phyloP scores from a whole-genome alignment of 2,329 filamentous ascomycete genomes.

The Phialemoniopsis sp. region DNA sequence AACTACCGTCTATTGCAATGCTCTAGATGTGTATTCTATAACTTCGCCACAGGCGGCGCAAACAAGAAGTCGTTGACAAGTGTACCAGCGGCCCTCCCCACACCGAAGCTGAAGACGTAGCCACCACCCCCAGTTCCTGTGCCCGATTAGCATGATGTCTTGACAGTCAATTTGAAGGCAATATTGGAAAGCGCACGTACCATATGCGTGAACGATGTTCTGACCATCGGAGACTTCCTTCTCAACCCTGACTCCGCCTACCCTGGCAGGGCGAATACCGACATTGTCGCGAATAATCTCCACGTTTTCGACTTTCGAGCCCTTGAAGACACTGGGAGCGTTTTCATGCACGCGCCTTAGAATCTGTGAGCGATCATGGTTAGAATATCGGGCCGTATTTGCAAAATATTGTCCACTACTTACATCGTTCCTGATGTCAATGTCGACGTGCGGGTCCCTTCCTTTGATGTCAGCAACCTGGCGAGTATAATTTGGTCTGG shows the following conservation, averaged over 20 bases:
- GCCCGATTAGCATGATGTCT: no score
- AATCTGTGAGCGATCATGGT: conserved; percentile 9
- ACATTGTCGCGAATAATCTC: conserved; percentile 17
- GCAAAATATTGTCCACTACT: not conserved
- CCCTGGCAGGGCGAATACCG: conserved; percentile 14
- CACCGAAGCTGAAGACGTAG: no score
- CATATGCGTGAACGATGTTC: conserved; percentile 22
- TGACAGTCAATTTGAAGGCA: no score
- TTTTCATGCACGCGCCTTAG: conserved; percentile 13
- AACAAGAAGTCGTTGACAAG: no score
- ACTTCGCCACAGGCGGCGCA: no score
- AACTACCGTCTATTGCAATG: no score
- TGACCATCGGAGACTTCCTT: conserved; percentile 18
- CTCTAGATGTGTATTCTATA: no score
- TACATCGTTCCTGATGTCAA: not conserved
- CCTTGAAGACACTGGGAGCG: conserved; percentile 13
- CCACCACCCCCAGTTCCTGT: no score
- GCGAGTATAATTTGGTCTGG: no score
- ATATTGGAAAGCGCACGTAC: not conserved
- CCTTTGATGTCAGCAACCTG: no score
- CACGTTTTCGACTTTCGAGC: conserved; percentile 7
- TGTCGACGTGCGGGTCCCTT: not conserved
- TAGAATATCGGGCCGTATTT: not conserved
- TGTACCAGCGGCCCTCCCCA: no score
- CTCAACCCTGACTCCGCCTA: conserved; percentile 17